These are phyloP conservation scores for Chenopodium suecicum DNA, from an alignment of 148 eudicot species.

Conservation along the genomic window DNA sequence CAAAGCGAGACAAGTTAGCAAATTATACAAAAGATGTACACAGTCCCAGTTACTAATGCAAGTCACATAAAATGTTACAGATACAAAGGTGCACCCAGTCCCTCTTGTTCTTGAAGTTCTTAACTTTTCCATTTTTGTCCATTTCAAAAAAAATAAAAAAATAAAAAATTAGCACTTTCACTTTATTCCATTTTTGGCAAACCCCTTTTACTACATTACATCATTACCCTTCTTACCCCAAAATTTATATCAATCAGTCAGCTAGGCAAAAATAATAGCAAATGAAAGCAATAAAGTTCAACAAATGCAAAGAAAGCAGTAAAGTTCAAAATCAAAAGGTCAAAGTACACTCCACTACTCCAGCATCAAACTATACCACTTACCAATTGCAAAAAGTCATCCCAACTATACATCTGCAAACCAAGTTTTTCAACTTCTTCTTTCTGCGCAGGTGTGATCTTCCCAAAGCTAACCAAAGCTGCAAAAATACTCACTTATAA, in stretches of 20 bases:
- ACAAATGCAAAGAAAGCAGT: background rate
- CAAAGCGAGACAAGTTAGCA: too few species aligned
- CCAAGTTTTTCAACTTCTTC: constrained; percentile 72
- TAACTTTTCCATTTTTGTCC: too few species aligned
- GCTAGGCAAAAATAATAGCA: background rate
- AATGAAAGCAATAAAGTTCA: background rate
- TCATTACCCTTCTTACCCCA: too few species aligned
- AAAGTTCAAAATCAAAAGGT: background rate
- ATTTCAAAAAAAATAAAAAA: too few species aligned
- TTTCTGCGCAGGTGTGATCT: constrained; percentile 62
- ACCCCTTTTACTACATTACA: too few species aligned
- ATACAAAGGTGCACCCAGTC: too few species aligned
- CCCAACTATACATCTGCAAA: constrained; percentile 69
- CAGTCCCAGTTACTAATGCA: too few species aligned
- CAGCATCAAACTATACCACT: constrained; percentile 17
- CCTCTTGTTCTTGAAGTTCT: too few species aligned
- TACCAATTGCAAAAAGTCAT: constrained; percentile 86
- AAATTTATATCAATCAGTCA: background rate
- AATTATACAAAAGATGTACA: too few species aligned
- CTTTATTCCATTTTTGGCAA: too few species aligned
- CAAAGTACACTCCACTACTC: background rate
- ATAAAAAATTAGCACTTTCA: too few species aligned
- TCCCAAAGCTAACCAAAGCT: constrained; percentile 97
- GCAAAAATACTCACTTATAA: constrained; percentile 16
- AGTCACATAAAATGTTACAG: too few species aligned